phyloP scores from a whole-genome alignment of 805 yeast species.

The Jamesozyma hellenica region DNA sequence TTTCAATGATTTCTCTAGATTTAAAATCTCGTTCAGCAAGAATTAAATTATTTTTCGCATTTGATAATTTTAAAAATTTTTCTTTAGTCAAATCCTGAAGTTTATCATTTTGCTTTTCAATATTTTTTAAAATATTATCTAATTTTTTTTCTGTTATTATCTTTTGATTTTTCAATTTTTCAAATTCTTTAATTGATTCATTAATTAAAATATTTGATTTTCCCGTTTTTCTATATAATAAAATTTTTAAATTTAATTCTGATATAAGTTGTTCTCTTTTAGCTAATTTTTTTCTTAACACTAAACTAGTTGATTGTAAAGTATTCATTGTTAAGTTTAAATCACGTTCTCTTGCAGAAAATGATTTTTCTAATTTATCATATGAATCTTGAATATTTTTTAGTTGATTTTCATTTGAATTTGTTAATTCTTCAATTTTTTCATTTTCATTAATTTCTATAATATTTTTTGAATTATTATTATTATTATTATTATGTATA shows the following conservation, averaged over 20 bases:
- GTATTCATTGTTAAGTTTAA: slow-evolving; percentile 9
- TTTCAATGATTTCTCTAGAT: slow-evolving; percentile 7
- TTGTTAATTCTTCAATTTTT: neutral
- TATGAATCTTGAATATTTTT: slow-evolving; percentile 1
- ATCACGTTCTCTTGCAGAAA: slow-evolving; percentile 6
- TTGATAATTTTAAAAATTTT: slow-evolving; percentile 11
- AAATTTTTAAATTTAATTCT: slow-evolving; percentile 7
- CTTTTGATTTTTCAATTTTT: slow-evolving; percentile 8
- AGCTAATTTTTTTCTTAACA: slow-evolving; percentile 15
- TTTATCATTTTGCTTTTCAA: slow-evolving; percentile 3
- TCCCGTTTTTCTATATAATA: slow-evolving; percentile 6
- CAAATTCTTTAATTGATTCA: slow-evolving; percentile 9
- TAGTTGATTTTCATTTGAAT: neutral
- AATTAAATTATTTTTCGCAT: slow-evolving; percentile 13
- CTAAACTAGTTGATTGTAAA: slow-evolving; percentile 12
- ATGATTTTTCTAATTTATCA: slow-evolving; percentile 3
- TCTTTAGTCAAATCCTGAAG: slow-evolving; percentile 9
- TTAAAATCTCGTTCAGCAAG: slow-evolving; percentile 12
- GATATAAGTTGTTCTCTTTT: slow-evolving; percentile 18
- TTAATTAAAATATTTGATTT: slow-evolving; percentile 7
- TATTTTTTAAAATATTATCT: slow-evolving; percentile 10
- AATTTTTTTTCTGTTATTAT: slow-evolving; percentile 15
- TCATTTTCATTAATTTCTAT: neutral
- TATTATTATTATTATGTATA: too few species aligned
- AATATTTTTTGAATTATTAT: neutral